A percentile compares a stretch with the other conserved stretches of the same genome.
Evolutionary conservation across 2,329 filamentous ascomycete genomes (phyloP).

Genomic region (Epichloe gansuensis): DNA sequence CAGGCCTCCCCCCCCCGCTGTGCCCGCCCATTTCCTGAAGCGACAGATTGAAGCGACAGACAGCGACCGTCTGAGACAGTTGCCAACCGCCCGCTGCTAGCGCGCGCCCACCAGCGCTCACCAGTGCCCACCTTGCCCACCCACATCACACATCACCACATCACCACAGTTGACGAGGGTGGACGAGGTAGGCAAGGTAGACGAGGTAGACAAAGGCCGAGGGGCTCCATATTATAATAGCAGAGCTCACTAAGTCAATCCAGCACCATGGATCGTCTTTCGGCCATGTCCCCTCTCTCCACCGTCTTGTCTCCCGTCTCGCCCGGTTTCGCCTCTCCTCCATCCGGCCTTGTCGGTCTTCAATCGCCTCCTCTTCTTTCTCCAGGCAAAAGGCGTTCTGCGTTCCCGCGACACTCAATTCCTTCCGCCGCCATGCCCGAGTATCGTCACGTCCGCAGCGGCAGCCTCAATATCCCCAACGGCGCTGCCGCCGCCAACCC

Average conservation of each 20-base stretch:
- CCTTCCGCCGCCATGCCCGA: slow-evolving; percentile 29
- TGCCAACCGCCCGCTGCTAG: neutral
- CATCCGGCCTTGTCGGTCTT: slow-evolving; percentile 2
- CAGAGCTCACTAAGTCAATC: neutral
- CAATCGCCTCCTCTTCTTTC: slow-evolving; percentile 4
- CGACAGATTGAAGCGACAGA: neutral
- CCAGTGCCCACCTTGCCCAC: neutral
- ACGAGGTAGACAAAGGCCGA: too few species aligned
- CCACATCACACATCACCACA: neutral
- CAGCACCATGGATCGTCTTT: slow-evolving; percentile 2
- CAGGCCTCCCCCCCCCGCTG: too few species aligned
- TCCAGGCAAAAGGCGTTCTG: slow-evolving; percentile 2
- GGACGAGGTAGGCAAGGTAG: too few species aligned
- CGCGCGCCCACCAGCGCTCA: neutral
- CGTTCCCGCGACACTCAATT: slow-evolving; percentile 6
- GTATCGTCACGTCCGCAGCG: slow-evolving; percentile 43
- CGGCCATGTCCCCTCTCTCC: slow-evolving; percentile 7
- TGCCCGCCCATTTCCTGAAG: neutral
- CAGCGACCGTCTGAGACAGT: neutral
- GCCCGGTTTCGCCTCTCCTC: slow-evolving; percentile 5
- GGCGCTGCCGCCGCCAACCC: slow-evolving; percentile 14
- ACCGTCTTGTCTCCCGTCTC: slow-evolving; percentile 4
- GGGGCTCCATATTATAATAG: neutral
- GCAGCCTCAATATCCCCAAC: slow-evolving; percentile 41
- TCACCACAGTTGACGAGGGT: too few species aligned